Evolutionary conservation across 2,329 filamentous ascomycete genomes (phyloP).

Genomic region (Colletotrichum paranaense): DNA sequence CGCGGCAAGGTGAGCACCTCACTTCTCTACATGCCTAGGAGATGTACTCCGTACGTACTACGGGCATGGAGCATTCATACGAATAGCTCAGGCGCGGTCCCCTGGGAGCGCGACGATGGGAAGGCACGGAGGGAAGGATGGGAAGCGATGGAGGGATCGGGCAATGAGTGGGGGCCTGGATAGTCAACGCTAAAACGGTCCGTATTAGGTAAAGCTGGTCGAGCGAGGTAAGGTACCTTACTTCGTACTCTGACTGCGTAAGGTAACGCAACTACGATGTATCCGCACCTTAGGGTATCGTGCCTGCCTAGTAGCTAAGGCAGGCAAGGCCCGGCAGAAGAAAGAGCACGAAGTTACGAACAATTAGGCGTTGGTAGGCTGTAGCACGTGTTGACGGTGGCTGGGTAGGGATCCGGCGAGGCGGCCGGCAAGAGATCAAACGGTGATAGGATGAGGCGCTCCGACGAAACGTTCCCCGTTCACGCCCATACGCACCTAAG

Average conservation of each 20-base stretch:
- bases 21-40: no score
- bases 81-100: neutral
- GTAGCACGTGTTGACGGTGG: no score
- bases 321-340: neutral
- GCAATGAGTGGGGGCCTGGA: neutral
- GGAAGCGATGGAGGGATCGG: no score
- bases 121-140: no score
- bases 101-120: neutral
- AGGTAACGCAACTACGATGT: neutral
- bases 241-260: no score
- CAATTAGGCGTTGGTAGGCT: no score
- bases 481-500: no score
- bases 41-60: no score
- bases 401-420: neutral
- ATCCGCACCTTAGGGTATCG: no score
- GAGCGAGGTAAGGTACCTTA: no score
- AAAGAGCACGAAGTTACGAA: neutral
- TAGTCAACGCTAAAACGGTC: conserved; percentile 17
- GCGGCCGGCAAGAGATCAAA: conserved; percentile 10
- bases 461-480: conserved; percentile 16
- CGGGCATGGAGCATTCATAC: neutral
- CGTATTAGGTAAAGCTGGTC: neutral
- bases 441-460: conserved; percentile 4
- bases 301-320: no score
- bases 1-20: no score